Base-by-base conservation (phyloP, 2,329 filamentous ascomycete species). In the Neoarthrinium moseri region DNA sequence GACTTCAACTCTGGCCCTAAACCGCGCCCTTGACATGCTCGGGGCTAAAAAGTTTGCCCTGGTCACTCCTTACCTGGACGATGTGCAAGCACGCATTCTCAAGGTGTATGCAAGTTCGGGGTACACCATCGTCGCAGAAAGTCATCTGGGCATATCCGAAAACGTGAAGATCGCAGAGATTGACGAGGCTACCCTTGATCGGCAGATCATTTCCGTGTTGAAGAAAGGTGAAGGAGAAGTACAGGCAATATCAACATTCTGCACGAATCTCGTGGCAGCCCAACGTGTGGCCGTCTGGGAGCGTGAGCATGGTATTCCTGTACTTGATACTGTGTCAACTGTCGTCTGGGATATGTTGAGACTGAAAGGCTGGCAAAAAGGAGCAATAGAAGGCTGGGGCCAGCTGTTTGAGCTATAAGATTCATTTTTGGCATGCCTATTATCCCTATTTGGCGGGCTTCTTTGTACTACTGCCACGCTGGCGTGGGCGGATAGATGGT, bases 291-390 rank as follows among this genome's bases (percentile, higher is more conserved):
- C 48, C 8, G 27, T 56, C 13, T 73, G 70, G 71, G 71, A 74
- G 50, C 42, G 56, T 30, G 53, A 59, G 47, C 48, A 67, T 45
- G 57, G 56, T 1, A 38, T 72, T 4, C 55, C 58, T 3, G 65
- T 73, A 5, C 58, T 71, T 17, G 71, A 74, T 56, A 69, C 66
- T 1, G 67, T 73, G 8, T 61, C 65, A 0, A 71, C 68, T 1
- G 67, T 72, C 4, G 51, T 73, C 3, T 69, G 65, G 64, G 66
- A 68, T 45, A 67, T 70, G 62, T 51, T 71, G 45, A n/a, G n/a
- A n/a, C n/a, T n/a, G n/a, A n/a, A n/a, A n/a, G n/a, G n/a, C n/a
- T n/a, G n/a, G n/a, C n/a, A n/a, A n/a, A n/a, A n/a, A n/a, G n/a
- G n/a, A n/a, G n/a, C n/a, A n/a, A n/a, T n/a, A n/a, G n/a, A n/a